Evolutionary conservation across 2,329 filamentous ascomycete genomes (phyloP).

Genomic region (Clarireedia sp.): DNA sequence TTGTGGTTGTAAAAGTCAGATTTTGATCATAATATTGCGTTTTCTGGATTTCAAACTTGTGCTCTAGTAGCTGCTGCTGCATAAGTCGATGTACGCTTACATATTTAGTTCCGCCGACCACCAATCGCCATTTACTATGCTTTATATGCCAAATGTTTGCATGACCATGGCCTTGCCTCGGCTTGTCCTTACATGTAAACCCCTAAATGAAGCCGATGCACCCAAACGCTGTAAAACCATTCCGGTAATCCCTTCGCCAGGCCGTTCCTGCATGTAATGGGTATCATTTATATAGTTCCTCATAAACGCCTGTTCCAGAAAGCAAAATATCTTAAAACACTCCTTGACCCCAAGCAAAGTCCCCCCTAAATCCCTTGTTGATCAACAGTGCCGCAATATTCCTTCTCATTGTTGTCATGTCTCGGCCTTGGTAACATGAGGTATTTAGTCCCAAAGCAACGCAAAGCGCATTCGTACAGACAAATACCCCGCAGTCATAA

Average conservation of each 20-base stretch:
- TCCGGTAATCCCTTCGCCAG: background rate
- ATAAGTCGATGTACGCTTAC: no score
- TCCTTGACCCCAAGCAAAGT: constrained; percentile 36
- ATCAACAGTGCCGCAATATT: constrained; percentile 58
- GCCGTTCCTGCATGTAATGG: constrained; percentile 9
- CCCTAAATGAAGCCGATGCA: background rate
- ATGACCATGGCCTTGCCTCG: background rate
- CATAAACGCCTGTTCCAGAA: constrained; percentile 14
- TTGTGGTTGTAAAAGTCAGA: no score
- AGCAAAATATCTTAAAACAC: constrained; percentile 12
- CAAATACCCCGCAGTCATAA: constrained; percentile 71
- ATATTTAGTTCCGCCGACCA: no score
- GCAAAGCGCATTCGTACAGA: constrained; percentile 64
- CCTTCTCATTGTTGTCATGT: constrained; percentile 52
- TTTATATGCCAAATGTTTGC: background rate
- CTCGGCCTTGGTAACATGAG: constrained; percentile 39
- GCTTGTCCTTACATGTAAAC: background rate
- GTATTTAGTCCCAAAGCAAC: constrained; percentile 34
- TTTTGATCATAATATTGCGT: no score
- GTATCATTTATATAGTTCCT: constrained; percentile 18
- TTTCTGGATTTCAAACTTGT: no score
- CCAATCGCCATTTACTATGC: background rate
- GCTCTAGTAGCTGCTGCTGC: no score
- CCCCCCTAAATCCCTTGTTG: constrained; percentile 56
- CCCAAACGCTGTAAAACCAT: constrained; percentile 3